Conservation (phyloP, 139 green algal species). For the Auxenochlorella protothecoides region DNA sequence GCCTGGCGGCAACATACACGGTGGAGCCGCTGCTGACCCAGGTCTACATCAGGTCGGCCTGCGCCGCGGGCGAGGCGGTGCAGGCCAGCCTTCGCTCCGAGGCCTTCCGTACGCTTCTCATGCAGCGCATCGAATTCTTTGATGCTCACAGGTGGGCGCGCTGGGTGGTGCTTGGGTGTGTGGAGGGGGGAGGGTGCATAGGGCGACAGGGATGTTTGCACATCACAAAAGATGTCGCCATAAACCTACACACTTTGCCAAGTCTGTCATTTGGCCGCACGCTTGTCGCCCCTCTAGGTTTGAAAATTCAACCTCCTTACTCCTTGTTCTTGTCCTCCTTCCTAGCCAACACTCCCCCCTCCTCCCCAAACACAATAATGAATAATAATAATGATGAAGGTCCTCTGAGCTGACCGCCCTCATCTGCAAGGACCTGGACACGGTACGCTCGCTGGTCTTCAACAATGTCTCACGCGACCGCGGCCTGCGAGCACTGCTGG, state of each 20-base stretch:
- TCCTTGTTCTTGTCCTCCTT: no score
- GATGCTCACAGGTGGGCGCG: conserved; percentile 22
- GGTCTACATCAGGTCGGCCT: conserved; percentile 72
- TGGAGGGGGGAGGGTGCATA: no score
- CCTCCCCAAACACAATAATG: not conserved
- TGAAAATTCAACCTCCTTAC: no score
- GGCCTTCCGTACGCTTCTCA: conserved; percentile 71
- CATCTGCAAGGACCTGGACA: conserved; percentile 70
- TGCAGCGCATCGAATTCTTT: conserved; percentile 62
- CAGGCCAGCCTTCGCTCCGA: conserved; percentile 45
- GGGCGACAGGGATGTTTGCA: no score
- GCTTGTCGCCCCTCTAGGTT: no score
- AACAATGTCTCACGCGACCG: conserved; percentile 64
- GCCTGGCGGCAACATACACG: conserved; percentile 59
- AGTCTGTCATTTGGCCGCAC: no score
- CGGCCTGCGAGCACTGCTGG: conserved; percentile 57
- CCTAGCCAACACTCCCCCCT: not conserved
- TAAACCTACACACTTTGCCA: no score
- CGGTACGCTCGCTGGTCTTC: conserved; percentile 72
- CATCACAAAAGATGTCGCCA: no score
- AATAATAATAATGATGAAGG: conserved; percentile 11
- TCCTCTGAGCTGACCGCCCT: conserved; percentile 59
- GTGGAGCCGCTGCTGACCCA: conserved; percentile 69
- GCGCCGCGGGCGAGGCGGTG: conserved; percentile 58
- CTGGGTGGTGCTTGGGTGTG: not conserved